phyloP scores from a whole-genome alignment of 2,329 filamentous ascomycete genomes.

The Diaporthe helianthi region DNA sequence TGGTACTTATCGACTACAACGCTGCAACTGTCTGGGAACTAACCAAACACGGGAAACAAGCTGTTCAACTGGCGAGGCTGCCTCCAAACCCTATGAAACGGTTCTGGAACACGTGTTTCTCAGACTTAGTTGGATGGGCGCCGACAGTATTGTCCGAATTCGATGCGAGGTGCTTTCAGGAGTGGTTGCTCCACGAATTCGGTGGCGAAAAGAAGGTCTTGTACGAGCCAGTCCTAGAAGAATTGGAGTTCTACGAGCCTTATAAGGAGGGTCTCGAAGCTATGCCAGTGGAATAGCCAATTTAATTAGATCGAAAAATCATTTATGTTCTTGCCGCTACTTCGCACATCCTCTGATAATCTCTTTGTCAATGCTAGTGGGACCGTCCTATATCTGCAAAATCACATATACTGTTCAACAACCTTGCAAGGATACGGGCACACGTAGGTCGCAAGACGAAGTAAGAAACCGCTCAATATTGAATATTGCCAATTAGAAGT shows the following conservation, averaged over 20 bases:
- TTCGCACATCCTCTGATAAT: background rate
- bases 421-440: too few relatives aligned
- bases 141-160: background rate
- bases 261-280: background rate
- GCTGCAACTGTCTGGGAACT: background rate
- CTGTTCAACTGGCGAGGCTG: background rate
- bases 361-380: background rate
- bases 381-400: background rate
- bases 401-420: too few relatives aligned
- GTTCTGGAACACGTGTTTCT: background rate
- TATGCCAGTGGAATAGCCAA: too few relatives aligned
- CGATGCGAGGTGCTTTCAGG: background rate
- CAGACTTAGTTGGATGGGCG: background rate
- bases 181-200: slow-evolving; percentile 12
- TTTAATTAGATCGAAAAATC: too few relatives aligned
- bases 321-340: background rate
- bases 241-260: slow-evolving; percentile 6
- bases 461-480: too few relatives aligned
- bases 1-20: slow-evolving; percentile 15
- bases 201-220: slow-evolving; percentile 2
- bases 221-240: slow-evolving; percentile 2
- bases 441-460: too few relatives aligned
- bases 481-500: too few relatives aligned
- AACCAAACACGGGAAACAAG: slow-evolving; percentile 7
- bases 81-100: slow-evolving; percentile 6